phyloP scores from a whole-genome alignment of 1,284 basidiomycete species.

The Ustilago hordei region DNA sequence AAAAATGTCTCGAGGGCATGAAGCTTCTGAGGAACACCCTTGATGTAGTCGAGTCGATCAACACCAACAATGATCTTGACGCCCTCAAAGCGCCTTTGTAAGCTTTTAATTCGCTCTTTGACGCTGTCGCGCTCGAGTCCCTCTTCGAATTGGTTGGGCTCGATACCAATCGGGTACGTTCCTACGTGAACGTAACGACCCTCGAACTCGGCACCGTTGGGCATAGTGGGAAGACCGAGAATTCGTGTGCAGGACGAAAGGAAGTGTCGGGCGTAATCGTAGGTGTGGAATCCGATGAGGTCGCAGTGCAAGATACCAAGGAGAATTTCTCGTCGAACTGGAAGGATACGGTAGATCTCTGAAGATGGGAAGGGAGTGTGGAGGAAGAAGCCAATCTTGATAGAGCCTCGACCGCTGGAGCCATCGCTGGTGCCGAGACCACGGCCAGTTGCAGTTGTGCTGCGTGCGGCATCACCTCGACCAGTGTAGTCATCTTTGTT shows the following conservation, averaged over 20 bases:
- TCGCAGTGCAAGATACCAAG: constrained; percentile 95
- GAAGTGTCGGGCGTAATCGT: constrained; percentile 99
- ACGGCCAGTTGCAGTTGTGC: constrained; percentile 29
- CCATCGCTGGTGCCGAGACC: constrained; percentile 61
- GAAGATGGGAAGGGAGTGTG: constrained; percentile 98
- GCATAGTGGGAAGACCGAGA: constrained; percentile 94
- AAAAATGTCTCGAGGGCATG: constrained; percentile 97
- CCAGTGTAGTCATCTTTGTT: constrained; percentile 27
- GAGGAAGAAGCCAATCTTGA: constrained; percentile 91
- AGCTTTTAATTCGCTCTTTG: constrained; percentile 80
- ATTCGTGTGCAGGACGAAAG: constrained; percentile 97
- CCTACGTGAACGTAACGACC: constrained; percentile 95
- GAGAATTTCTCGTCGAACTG: constrained; percentile 94
- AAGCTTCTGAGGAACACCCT: constrained; percentile 97
- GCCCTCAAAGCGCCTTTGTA: constrained; percentile 90
- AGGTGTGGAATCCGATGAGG: constrained; percentile 90
- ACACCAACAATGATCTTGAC: constrained; percentile 99
- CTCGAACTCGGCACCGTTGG: constrained; percentile 94
- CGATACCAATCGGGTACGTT: constrained; percentile 98
- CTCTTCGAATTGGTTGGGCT: constrained; percentile 89
- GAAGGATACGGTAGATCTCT: constrained; percentile 92
- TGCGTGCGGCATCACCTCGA: constrained; percentile 22
- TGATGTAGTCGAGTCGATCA: constrained; percentile 98
- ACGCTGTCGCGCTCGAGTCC: constrained; percentile 84
- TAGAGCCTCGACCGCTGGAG: constrained; percentile 56